phyloP scores from a whole-genome alignment of 164 flowering plant species.

The Brasenia schreberi region DNA sequence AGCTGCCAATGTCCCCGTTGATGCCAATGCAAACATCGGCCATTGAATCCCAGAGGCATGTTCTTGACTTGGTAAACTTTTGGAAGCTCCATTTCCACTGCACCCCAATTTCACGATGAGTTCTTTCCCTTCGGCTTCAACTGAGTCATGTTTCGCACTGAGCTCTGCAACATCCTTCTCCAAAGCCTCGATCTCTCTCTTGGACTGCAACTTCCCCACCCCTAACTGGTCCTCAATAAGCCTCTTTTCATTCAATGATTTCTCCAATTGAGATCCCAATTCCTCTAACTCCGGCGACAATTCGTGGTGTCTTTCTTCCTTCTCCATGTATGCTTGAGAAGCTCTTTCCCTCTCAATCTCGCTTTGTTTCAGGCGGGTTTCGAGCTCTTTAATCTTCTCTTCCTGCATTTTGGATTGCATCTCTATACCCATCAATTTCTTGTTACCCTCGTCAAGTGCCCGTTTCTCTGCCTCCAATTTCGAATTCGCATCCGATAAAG shows the following conservation, averaged over 20 bases:
- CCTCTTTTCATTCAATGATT: not conserved
- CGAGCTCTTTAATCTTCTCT: not conserved
- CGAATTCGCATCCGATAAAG: slow-evolving; percentile 10
- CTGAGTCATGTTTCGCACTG: not conserved
- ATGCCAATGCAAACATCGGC: slow-evolving; percentile 22
- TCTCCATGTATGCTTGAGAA: not conserved
- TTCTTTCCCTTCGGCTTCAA: not conserved
- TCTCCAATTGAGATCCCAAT: not conserved
- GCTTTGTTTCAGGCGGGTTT: not conserved
- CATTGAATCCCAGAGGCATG: slow-evolving; percentile 16
- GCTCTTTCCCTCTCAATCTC: not conserved
- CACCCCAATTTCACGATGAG: not conserved
- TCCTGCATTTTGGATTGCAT: not conserved
- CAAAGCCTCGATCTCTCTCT: not conserved
- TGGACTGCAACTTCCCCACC: not conserved
- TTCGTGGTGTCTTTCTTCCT: not conserved
- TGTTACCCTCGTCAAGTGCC: not conserved
- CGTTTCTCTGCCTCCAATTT: not conserved
- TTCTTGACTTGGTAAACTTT: not conserved
- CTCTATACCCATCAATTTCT: not conserved
- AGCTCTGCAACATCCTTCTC: not conserved
- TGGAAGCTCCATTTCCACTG: not conserved
- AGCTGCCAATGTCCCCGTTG: slow-evolving; percentile 26
- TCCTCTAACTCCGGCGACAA: not conserved
- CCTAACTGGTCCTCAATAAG: not conserved